Conservation (phyloP, 192 early-diverging fungal genomes). For the Coemansia sp. region DNA sequence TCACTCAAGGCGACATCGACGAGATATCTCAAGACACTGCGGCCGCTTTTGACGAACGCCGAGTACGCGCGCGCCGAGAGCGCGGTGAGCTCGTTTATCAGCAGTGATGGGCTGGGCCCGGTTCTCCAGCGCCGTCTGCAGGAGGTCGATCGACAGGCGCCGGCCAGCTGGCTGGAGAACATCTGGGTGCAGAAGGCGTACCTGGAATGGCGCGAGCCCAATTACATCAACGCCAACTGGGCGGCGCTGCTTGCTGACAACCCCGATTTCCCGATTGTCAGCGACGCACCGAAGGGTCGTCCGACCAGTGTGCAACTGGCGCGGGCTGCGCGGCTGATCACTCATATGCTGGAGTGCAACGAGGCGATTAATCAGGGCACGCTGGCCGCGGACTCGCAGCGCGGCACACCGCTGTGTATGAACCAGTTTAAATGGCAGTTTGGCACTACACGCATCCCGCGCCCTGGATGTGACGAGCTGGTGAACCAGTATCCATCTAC, state of each 20-base stretch:
- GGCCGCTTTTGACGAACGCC: slow-evolving; percentile 61
- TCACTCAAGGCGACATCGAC: slow-evolving; percentile 68
- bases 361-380: slow-evolving; percentile 64
- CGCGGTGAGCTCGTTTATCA: slow-evolving; percentile 71
- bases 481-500: slow-evolving; percentile 68
- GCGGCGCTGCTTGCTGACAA: slow-evolving; percentile 71
- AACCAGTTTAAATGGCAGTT: slow-evolving; percentile 90
- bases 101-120: slow-evolving; percentile 65
- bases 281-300: slow-evolving; percentile 33
- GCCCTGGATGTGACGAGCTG: slow-evolving; percentile 65
- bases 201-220: slow-evolving; percentile 80
- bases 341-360: slow-evolving; percentile 71
- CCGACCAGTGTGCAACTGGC: slow-evolving; percentile 75
- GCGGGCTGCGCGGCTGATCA: slow-evolving; percentile 72
- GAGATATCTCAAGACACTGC: slow-evolving; percentile 73
- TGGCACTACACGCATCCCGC: slow-evolving; percentile 76
- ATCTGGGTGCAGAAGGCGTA: slow-evolving; percentile 83
- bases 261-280: slow-evolving; percentile 49
- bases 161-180: slow-evolving; percentile 85
- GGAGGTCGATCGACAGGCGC: slow-evolving; percentile 64
- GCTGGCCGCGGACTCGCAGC: slow-evolving; percentile 68
- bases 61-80: slow-evolving; percentile 61
- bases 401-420: slow-evolving; percentile 85
- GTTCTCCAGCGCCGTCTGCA: slow-evolving; percentile 72
- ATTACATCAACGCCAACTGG: slow-evolving; percentile 91